Base-by-base conservation (phyloP, 305 asterid genomes). In the Fraxinus sp. region DNA sequence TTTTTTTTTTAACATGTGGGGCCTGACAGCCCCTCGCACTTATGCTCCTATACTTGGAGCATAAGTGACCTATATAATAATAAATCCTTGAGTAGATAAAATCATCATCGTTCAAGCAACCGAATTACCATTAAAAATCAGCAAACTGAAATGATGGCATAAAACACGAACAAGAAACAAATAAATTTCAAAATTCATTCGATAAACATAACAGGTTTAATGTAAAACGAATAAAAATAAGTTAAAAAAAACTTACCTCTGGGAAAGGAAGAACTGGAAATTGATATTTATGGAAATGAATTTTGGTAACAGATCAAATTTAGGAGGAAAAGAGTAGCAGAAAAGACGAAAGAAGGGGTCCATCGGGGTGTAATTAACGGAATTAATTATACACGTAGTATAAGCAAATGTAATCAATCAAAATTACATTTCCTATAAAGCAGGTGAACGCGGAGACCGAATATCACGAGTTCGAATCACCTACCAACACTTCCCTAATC, bases 11-110 rank as follows among this genome's bases (percentile, higher is more conserved):
- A n/a, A n/a, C n/a, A n/a, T n/a, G n/a, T n/a, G n/a, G n/a, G n/a
- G n/a, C n/a, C n/a, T n/a, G n/a, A n/a, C n/a, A n/a, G n/a, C n/a
- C n/a, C n/a, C n/a, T n/a, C n/a, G n/a, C n/a, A n/a, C n/a, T n/a
- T n/a, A n/a, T n/a, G n/a, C n/a, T n/a, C n/a, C n/a, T n/a, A n/a
- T n/a, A n/a, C n/a, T n/a, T n/a, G n/a, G n/a, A n/a, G n/a, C n/a
- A n/a, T n/a, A n/a, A n/a, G n/a, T n/a, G n/a, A n/a, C n/a, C n/a
- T n/a, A n/a, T n/a, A n/a, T n/a, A n/a, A n/a, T n/a, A n/a, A n/a
- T n/a, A 55, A 55, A 55, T 16, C 66, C 22, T 11, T 24, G 24
- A 3, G 37, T 76, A 78, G 36, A 77, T 78, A 72, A 72, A 84
- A 49, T 30, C 32, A 71, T 46, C 78, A 62, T 10, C 9, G 39